phyloP scores from a whole-genome alignment of 1,284 basidiomycete species.

The Meira nashicola region DNA sequence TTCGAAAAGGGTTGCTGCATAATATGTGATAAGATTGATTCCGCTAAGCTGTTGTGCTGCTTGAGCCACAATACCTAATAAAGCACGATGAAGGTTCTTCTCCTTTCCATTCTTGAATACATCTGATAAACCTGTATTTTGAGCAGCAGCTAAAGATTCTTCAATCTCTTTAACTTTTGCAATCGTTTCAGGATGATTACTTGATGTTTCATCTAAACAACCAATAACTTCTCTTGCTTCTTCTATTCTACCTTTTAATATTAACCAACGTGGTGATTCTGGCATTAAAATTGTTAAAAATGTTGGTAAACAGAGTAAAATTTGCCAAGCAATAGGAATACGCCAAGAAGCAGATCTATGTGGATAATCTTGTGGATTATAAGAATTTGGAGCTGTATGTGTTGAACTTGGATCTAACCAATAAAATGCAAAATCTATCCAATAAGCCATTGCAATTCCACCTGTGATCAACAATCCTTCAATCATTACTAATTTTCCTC shows the following conservation, averaged over 20 bases:
- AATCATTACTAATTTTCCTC: conserved; percentile 49
- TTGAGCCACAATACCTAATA: conserved; percentile 40
- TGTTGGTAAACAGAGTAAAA: conserved; percentile 43
- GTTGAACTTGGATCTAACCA: conserved; percentile 18
- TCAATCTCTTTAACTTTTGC: conserved; percentile 38
- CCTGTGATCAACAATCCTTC: conserved; percentile 42
- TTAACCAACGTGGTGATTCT: conserved; percentile 49
- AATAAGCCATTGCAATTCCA: conserved; percentile 27
- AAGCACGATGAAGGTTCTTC: conserved; percentile 46
- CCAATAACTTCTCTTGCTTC: conserved; percentile 40
- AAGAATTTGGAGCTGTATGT: not conserved
- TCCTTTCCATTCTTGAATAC: conserved; percentile 42
- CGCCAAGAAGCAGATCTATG: conserved; percentile 31
- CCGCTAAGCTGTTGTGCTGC: conserved; percentile 45
- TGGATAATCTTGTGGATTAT: not conserved
- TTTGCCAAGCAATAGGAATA: conserved; percentile 43
- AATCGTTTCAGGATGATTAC: conserved; percentile 28
- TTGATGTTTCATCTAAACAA: conserved; percentile 31
- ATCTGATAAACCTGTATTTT: conserved; percentile 20
- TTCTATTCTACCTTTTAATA: conserved; percentile 34
- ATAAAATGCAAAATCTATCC: conserved; percentile 47
- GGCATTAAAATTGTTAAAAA: conserved; percentile 46
- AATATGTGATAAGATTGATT: conserved; percentile 50
- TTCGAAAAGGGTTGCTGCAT: conserved; percentile 45
- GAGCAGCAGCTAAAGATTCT: conserved; percentile 29